Evolutionary conservation across 176 grass and related monocot genomes (phyloP), one percentile per base, ranked within the genome.

Genomic region (Zizania latifolia): DNA sequence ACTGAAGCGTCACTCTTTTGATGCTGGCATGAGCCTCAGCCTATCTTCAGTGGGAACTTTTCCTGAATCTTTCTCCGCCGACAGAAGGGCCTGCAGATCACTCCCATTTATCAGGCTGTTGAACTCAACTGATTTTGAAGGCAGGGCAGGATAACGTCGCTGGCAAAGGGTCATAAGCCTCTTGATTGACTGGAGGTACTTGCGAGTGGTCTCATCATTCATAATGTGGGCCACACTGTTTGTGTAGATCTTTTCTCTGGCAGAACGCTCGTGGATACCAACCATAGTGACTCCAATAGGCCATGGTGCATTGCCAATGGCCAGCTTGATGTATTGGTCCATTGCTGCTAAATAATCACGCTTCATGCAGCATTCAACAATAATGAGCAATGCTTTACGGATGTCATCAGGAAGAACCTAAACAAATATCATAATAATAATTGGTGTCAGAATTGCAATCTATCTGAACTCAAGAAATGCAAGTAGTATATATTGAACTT

Each of bases 241-340:
- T 2, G 84, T 94, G 85, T 84, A 81, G 46, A 99, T 99, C 72
- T 94, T 99, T 81, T 94, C 89, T 45, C 87, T 89, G 0, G 92
- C 92, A 5, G 87, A 99, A 76, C 92, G 92, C 76, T 99, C 92
- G 4, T 95, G 96, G 85, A 94, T 94, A 45, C 86, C 92, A 72
- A 99, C 95, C 92, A 94, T 99, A 35, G 96, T 95, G 48, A 99
- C 92, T 61, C 96, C 92, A 59, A 99, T 94, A 40, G 96, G 96
- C 89, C 89, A 99, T 19, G 92, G 96, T 29, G 92, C 89, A 22
- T 99, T 99, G 21, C 95, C 92, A 65, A 99, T 99, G 19, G 89
- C 86, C 32, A 99, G 64, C 69, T 94, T 94, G 61, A 95, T 95
- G 69, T 95, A 99, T 65, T 80, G 84, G 40, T 99, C 92, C 92